phyloP scores from a whole-genome alignment of 1,284 basidiomycete species.

The Tilletia caries region DNA sequence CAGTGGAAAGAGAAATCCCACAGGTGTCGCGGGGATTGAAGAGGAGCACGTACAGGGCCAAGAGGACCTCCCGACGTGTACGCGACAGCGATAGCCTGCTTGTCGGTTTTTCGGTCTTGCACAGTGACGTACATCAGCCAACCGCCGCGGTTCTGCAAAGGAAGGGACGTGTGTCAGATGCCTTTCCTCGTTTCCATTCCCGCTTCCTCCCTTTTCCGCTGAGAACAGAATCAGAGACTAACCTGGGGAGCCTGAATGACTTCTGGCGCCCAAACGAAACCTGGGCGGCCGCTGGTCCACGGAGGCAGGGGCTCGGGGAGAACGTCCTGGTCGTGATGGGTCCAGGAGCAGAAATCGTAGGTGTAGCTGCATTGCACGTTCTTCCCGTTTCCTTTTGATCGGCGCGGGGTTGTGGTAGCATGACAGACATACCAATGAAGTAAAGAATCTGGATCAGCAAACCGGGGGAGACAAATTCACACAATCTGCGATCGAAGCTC shows the following conservation, averaged over 20 bases:
- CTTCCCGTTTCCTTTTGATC: constrained; percentile 28
- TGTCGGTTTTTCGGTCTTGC: constrained; percentile 26
- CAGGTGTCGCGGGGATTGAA: too few relatives aligned
- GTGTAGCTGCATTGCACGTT: constrained; percentile 35
- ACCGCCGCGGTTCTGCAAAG: constrained; percentile 17
- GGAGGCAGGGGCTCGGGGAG: constrained; percentile 33
- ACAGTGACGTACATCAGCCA: constrained; percentile 40
- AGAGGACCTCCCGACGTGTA: constrained; percentile 28
- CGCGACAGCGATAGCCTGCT: constrained; percentile 40
- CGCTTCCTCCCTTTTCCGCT: not conserved
- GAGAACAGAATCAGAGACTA: constrained; percentile 2
- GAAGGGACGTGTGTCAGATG: too few relatives aligned
- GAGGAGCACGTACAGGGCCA: constrained; percentile 22
- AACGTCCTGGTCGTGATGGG: constrained; percentile 30
- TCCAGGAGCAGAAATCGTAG: constrained; percentile 37
- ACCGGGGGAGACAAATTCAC: not conserved
- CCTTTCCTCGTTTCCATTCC: not conserved
- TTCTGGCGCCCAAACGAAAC: constrained; percentile 40
- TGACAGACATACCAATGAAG: too few relatives aligned
- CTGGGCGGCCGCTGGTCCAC: constrained; percentile 25
- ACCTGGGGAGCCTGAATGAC: constrained; percentile 34
- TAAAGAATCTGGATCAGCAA: too few relatives aligned
- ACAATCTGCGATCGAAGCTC: not conserved
- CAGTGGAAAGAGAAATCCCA: too few relatives aligned
- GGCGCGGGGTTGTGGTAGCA: too few relatives aligned